Base-by-base conservation (phyloP, 176 grass and related monocot genomes). In the Avena atlantica region DNA sequence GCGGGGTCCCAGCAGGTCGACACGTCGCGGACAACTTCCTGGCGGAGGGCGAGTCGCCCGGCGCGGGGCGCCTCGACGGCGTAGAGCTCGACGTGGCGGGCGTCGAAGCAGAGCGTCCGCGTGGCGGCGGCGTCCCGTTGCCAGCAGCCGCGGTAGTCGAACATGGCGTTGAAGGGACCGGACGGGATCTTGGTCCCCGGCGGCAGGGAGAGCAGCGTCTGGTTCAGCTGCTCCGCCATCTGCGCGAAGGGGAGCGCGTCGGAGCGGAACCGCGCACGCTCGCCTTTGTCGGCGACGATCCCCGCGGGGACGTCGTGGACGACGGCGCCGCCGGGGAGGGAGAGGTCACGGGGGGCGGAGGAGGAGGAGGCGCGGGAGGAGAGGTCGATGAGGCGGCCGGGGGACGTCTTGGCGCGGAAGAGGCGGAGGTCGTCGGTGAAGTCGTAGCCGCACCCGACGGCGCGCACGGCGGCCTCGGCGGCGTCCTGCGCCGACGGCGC, bases 141-240 rank as follows among this genome's bases (percentile, higher is more conserved):
- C 95, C 95, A 98, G 86, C 91, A 91, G 16, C 91, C 91, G 51
- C 84, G 84, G 72, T 90, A 92, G 83, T 92, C 89, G 83, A 98
- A 98, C 93, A 90, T 90, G 51, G 91, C 47, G 83, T 98, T 98
- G 89, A 98, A 98, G 13, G 83, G n/a, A 9, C 95, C 95, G 0
- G 89, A 93, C 0, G 95, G 95, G 45, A 95, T 95, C 87, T 93
- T 98, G 24, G 89, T 47, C 6, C 64, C 64, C 14, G 64, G 27
- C 64, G 64, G 64, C 63, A 95, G 36, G 5, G 93, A 73, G 14
- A 67, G 64, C 47, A 95, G 37, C 40, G 84, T 67, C 65, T 87
- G 93, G 83, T 98, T 98, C 63, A 93, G 79, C 81, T 89, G 87
- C 91, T 98, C 93, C 45, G 95, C 86, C 95, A 98, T 98, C 91